Percentiles rank a stretch among this genome's conserved stretches.
phyloP scores from a whole-genome alignment of 306 rosid species.

The Rosa persica region DNA sequence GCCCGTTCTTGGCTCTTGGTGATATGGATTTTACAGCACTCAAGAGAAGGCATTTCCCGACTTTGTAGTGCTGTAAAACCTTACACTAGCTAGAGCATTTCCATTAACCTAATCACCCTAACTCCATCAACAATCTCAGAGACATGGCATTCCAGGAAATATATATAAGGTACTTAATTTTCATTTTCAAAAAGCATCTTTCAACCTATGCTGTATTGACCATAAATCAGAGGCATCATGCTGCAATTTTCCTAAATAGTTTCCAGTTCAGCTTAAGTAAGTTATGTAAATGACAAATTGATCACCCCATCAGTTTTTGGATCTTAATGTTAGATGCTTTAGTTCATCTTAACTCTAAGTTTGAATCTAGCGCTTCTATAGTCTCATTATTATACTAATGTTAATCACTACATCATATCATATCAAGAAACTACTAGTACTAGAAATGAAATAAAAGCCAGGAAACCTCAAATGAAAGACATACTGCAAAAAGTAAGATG shows the following conservation, averaged over 20 bases:
- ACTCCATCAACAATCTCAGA: conserved; percentile 3
- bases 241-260: neutral
- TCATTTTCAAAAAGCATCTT: neutral
- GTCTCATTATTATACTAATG: conserved; percentile 14
- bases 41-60: neutral
- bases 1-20: neutral
- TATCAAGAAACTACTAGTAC: conserved; percentile 5
- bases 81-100: neutral
- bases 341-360: conserved; percentile 6
- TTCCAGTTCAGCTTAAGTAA: neutral
- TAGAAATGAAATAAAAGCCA: neutral
- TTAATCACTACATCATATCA: neutral
- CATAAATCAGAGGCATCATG: neutral
- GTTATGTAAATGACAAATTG: neutral
- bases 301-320: neutral
- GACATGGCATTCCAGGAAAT: neutral
- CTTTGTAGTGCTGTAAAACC: neutral
- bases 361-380: conserved; percentile 14
- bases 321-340: conserved; percentile 8
- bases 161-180: too few relatives aligned
- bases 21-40: neutral
- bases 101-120: neutral
- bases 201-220: neutral
- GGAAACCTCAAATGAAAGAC: conserved; percentile 16
- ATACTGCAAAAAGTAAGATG: conserved; percentile 5